phyloP scores from a whole-genome alignment of 164 flowering plant genomes.

The Stephania cephalantha region DNA sequence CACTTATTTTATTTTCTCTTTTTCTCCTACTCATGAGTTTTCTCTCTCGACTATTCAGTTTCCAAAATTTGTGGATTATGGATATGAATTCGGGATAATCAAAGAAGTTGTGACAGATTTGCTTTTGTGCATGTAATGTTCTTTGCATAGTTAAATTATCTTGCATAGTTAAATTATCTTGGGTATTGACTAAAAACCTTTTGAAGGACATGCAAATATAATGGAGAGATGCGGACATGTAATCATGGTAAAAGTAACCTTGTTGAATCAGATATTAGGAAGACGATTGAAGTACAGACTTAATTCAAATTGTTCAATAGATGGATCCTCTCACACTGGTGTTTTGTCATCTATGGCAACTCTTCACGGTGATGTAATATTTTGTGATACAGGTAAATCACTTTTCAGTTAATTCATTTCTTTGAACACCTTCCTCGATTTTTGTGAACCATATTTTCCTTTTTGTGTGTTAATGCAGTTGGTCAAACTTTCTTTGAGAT shows the following conservation, averaged over 20 bases:
- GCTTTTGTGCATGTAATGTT: neutral
- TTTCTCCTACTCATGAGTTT: neutral
- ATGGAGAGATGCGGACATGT: conserved; percentile 51
- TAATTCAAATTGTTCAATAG: conserved; percentile 22
- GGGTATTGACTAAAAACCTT: conserved; percentile 1
- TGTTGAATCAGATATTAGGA: conserved; percentile 37
- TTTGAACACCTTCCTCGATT: neutral
- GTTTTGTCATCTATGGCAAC: conserved; percentile 58
- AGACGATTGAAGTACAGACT: conserved; percentile 33
- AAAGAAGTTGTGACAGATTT: conserved; percentile 58
- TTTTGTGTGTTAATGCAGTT: conserved; percentile 34
- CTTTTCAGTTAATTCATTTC: conserved; percentile 8
- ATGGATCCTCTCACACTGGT: conserved; percentile 32
- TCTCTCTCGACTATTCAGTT: conserved; percentile 37
- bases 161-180: too few relatives aligned
- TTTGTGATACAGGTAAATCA: conserved; percentile 68
- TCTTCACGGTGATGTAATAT: conserved; percentile 32
- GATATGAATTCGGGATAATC: conserved; percentile 51
- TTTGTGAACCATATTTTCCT: conserved; percentile 5
- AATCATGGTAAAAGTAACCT: conserved; percentile 46
- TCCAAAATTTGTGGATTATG: conserved; percentile 64
- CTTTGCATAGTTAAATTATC: too few relatives aligned
- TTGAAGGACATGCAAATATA: conserved; percentile 52
- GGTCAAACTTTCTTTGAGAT: conserved; percentile 56
- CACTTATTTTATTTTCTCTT: neutral